phyloP scores from a whole-genome alignment of 129 eudicot species.

The Cynara cardunculus region DNA sequence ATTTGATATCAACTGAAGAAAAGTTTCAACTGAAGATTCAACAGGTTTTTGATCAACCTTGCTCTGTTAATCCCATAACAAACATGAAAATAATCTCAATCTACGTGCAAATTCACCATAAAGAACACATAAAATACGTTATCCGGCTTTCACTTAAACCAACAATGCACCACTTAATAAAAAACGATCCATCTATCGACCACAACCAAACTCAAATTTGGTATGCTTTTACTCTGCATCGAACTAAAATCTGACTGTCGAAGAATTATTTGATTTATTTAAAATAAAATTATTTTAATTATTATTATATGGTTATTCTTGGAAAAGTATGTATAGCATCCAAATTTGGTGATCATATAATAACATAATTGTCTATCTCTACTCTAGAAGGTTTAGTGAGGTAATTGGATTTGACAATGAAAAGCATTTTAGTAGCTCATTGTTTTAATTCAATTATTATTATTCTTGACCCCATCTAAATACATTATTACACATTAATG shows the following conservation, averaged over 20 bases:
- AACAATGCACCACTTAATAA: neutral
- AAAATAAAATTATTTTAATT: neutral
- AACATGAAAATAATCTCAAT: neutral
- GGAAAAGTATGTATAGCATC: neutral
- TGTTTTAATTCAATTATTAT: neutral
- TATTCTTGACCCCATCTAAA: neutral
- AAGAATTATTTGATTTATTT: neutral
- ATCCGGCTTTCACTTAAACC: neutral
- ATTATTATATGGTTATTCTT: neutral
- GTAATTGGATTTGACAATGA: slow-evolving; percentile 3
- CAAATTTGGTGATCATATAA: neutral
- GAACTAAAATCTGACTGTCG: neutral
- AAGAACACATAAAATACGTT: neutral
- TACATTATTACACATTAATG: neutral
- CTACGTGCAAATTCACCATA: neutral
- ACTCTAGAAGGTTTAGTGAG: neutral
- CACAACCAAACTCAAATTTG: neutral
- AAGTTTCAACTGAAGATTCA: no score
- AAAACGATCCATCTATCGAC: neutral
- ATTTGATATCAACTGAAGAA: neutral
- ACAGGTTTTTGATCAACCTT: no score
- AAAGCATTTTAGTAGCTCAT: neutral
- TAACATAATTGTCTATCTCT: neutral
- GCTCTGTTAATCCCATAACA: neutral
- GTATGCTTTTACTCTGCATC: neutral